Percentiles rank a stretch among this genome's conserved stretches.
These are phyloP conservation scores for Argentina anserina DNA, from an alignment of 306 rosid genomes.

Conservation along the genomic window DNA sequence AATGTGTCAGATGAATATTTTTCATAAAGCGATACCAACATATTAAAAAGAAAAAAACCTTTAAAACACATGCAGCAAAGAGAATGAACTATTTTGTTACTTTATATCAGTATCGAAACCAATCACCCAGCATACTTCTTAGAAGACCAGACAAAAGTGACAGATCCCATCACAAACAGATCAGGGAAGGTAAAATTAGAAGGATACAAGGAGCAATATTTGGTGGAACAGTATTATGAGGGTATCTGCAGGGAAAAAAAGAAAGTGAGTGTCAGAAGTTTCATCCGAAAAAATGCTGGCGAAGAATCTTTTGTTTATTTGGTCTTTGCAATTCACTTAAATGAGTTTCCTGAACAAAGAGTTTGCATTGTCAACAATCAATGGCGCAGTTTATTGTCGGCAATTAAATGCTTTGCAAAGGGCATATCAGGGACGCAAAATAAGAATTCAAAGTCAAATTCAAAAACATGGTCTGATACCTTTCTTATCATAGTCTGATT, in stretches of 20 bases:
- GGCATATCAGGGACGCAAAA: neutral
- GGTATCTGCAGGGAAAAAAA: conserved; percentile 51
- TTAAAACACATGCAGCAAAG: neutral
- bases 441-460: neutral
- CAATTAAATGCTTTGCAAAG: neutral
- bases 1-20: neutral
- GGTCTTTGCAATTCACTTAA: neutral
- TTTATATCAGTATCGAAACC: neutral
- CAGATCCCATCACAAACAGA: neutral
- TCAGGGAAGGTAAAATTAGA: conserved; percentile 13
- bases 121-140: neutral
- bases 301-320: neutral
- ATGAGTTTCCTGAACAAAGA: neutral
- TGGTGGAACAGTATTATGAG: conserved; percentile 71
- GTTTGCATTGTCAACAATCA: neutral
- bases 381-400: neutral
- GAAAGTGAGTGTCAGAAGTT: neutral
- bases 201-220: conserved; percentile 96
- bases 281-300: neutral
- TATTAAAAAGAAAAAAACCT: neutral
- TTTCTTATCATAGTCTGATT: neutral
- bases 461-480: neutral
- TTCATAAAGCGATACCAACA: neutral
- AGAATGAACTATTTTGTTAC: neutral
- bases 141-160: neutral